Base-by-base conservation (phyloP, 176 grass and related monocot species). In the Paspalum vaginatum region DNA sequence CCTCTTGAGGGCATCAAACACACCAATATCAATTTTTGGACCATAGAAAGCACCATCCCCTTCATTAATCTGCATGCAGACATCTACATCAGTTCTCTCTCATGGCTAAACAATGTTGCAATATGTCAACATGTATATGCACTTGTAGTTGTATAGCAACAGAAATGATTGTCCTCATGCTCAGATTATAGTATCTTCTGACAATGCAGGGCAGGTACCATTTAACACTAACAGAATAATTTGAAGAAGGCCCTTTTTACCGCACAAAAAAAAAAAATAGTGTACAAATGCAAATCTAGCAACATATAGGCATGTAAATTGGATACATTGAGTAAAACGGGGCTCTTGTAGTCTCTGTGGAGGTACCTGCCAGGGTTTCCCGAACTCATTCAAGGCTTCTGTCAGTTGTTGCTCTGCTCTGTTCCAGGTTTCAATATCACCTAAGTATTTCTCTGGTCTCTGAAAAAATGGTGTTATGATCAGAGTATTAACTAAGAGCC, bases 31-130 rank as follows among this genome's bases (percentile, higher is more conserved):
- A 60, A 98, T 95, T 90, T 98, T 98, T 6, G 96, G 96, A 48
- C 96, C 96, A 44, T 98, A 98, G 72, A 98, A 98, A 75, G 96
- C 96, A 89, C 96, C 96, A 81, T 98, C 96, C 61, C 92, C 96
- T 93, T 98, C 96, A 82, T 95, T 98, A 74, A 93, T 93, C 96
- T 98, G 84, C 75, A 82, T 20, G 24, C 11, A 65, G 22, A 57
- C 32, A 70, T 60, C 24, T 45, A 25, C 20, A 61, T 86, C 68
- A 86, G 79, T 43, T 25, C 40, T 48, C 20, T 26, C 17, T 3
- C 21, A 37, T n/a, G n/a, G n/a, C n/a, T n/a, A n/a, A n/a, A n/a
- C n/a, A n/a, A n/a, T n/a, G n/a, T n/a, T n/a, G n/a, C n/a, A n/a
- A n/a, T n/a, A n/a, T 32, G 32, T 32, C 32, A 32, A 32, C 46